Conservation (phyloP, 345 rosid genomes). For the Lumnitzera racemosa region DNA sequence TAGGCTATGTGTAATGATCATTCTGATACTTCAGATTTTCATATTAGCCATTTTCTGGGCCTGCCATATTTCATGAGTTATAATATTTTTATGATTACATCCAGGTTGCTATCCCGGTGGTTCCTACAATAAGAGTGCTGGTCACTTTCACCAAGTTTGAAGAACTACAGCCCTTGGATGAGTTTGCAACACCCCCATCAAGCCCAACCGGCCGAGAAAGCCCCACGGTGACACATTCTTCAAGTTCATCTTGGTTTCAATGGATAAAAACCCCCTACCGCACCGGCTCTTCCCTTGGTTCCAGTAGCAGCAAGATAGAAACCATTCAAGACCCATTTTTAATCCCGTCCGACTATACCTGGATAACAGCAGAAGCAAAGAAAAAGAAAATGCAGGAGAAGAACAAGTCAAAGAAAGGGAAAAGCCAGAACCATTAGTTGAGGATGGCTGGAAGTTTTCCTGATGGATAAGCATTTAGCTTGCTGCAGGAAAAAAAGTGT, state of each 20-base stretch:
- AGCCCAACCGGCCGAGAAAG: slow-evolving; percentile 73
- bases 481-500: background rate
- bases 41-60: no score
- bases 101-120: slow-evolving; percentile 96
- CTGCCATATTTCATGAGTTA: background rate
- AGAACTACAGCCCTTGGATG: slow-evolving; percentile 73
- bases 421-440: slow-evolving; percentile 36
- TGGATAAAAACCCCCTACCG: slow-evolving; percentile 85
- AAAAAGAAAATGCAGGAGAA: slow-evolving; percentile 90
- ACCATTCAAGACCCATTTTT: slow-evolving; percentile 67
- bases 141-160: slow-evolving; percentile 91
- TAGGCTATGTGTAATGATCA: no score
- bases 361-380: slow-evolving; percentile 83
- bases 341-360: slow-evolving; percentile 64
- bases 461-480: background rate
- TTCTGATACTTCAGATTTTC: no score
- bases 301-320: slow-evolving; percentile 50
- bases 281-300: slow-evolving; percentile 31
- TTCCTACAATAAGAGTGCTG: slow-evolving; percentile 85
- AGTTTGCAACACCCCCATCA: slow-evolving; percentile 86
- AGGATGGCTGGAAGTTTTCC: background rate
- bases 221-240: slow-evolving; percentile 39
- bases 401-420: slow-evolving; percentile 60
- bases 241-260: slow-evolving; percentile 82
- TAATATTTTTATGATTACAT: slow-evolving; percentile 6